Percentiles rank a stretch among this genome's conserved stretches.
These are phyloP conservation scores for Colletotrichum aenigma DNA, from an alignment of 2,329 filamentous ascomycete genomes.

Conservation along the genomic window DNA sequence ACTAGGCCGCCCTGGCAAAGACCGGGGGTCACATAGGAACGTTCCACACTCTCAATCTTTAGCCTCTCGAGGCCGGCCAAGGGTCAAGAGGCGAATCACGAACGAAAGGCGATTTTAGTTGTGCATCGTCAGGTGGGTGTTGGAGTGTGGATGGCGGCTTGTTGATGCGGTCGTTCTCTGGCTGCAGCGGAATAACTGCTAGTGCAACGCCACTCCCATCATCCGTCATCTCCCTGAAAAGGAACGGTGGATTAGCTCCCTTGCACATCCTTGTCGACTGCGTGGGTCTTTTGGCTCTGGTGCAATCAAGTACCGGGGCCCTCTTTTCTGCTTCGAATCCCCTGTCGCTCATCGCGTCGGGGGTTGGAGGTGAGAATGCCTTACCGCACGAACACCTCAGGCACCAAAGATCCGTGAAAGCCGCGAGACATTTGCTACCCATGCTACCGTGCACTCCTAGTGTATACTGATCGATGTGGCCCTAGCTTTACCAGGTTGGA, in stretches of 20 bases:
- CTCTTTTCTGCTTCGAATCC: neutral
- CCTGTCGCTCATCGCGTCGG: slow-evolving; percentile 1
- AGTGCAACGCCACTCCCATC: slow-evolving; percentile 22
- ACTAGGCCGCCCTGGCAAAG: neutral
- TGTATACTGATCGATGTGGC: neutral
- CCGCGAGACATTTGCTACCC: slow-evolving; percentile 8
- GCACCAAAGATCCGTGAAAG: neutral
- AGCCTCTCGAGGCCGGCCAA: neutral
- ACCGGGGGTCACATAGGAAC: slow-evolving; percentile 2
- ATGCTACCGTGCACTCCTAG: neutral
- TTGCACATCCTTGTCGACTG: slow-evolving; percentile 1
- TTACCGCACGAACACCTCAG: neutral
- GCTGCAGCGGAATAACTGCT: slow-evolving; percentile 19
- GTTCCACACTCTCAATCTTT: slow-evolving; percentile 6
- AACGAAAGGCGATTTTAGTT: neutral
- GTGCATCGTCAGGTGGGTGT: neutral
- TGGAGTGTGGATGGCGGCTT: slow-evolving; percentile 1
- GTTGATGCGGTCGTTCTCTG: slow-evolving; percentile 1
- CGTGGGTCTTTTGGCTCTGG: neutral
- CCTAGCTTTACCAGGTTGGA: neutral
- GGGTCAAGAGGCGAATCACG: neutral
- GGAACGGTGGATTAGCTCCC: slow-evolving; percentile 17
- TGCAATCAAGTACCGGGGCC: slow-evolving; percentile 22
- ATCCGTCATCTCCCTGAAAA: slow-evolving; percentile 24
- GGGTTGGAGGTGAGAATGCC: neutral